Evolutionary conservation across 2,329 filamentous ascomycete species (phyloP).

Genomic region (Nemania serpens): DNA sequence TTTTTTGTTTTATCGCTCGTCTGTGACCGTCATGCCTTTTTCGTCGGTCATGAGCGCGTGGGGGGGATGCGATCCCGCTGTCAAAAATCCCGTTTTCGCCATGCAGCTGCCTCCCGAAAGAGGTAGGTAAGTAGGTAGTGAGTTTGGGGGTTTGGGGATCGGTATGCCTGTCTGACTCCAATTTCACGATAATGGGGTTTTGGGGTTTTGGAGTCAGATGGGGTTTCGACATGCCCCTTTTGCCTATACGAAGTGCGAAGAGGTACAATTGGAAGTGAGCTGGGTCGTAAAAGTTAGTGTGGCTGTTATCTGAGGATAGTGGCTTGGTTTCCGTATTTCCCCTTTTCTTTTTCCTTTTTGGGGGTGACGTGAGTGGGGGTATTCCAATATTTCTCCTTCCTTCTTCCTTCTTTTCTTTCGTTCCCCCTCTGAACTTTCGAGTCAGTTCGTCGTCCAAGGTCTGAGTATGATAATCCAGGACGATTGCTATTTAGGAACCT

Average conservation of each 20-base stretch:
- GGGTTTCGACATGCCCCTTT: neutral
- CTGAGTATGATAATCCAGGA: neutral
- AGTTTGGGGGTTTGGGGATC: neutral
- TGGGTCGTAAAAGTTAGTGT: neutral
- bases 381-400: too few species aligned
- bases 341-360: neutral
- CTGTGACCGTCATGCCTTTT: neutral
- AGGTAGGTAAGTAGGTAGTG: slow-evolving; percentile 11
- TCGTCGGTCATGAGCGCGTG: neutral
- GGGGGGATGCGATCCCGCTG: neutral
- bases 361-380: too few species aligned
- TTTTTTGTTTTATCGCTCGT: neutral
- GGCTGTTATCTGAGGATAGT: neutral
- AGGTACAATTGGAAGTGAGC: too few species aligned
- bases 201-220: slow-evolving; percentile 6
- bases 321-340: neutral
- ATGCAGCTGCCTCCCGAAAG: slow-evolving; percentile 17
- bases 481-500: neutral
- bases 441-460: too few species aligned
- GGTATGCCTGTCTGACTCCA: neutral
- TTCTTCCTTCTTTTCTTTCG: too few species aligned
- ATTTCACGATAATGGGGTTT: slow-evolving; percentile 4
- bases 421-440: too few species aligned
- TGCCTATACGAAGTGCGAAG: too few species aligned
- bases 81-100: neutral